These are phyloP conservation scores for Ailanthus altissimus DNA, from an alignment of 345 rosid genomes.

Conservation along the genomic window DNA sequence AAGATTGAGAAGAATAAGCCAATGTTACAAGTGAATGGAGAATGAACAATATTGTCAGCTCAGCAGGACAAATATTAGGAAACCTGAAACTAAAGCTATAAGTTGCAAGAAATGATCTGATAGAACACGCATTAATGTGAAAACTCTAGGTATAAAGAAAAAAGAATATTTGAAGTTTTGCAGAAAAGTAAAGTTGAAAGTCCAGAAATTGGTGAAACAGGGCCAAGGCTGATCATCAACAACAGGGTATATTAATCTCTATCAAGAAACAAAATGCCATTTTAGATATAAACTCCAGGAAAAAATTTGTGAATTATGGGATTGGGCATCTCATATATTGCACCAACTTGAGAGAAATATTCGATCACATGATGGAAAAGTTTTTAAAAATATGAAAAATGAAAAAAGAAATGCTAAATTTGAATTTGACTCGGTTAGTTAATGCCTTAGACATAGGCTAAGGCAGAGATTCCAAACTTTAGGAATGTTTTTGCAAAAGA, in stretches of 20 bases:
- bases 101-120: slow-evolving; percentile 15
- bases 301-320: slow-evolving; percentile 1
- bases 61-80: slow-evolving; percentile 9
- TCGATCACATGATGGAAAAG: slow-evolving; percentile 2
- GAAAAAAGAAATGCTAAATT: not conserved
- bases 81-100: slow-evolving; percentile 9
- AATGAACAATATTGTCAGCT: not conserved
- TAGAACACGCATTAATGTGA: not conserved
- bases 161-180: not conserved
- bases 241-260: not conserved
- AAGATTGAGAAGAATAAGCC: not conserved
- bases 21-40: not conserved
- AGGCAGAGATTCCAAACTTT: slow-evolving; percentile 50
- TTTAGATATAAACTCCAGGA: not conserved
- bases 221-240: not conserved
- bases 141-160: slow-evolving; percentile 6
- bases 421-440: slow-evolving; percentile 35
- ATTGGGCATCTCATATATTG: not conserved
- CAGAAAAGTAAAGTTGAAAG: slow-evolving; percentile 6
- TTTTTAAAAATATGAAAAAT: slow-evolving; percentile 12
- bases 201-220: slow-evolving; percentile 3
- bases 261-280: not conserved
- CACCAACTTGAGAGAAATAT: not conserved
- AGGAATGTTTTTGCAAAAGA: slow-evolving; percentile 35
- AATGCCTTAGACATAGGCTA: slow-evolving; percentile 15